Base-by-base conservation (phyloP, 1,284 basidiomycete species). In the Baeospora myosura region DNA sequence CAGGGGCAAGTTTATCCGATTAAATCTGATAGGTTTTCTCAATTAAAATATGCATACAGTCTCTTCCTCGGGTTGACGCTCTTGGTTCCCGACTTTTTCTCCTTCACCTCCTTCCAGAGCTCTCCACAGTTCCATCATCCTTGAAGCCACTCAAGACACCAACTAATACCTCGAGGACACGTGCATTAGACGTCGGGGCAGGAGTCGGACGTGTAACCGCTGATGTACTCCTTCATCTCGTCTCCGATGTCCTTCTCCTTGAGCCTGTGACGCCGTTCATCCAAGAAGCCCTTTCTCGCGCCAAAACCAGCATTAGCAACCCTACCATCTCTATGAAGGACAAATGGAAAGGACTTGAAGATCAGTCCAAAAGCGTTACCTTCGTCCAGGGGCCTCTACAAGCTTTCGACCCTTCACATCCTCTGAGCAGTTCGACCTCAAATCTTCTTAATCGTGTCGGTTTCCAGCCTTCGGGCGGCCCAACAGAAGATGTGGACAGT, bases 151-250 rank as follows among this genome's bases (percentile, higher is more conserved):
- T 71, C n/a, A 55, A 54, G 10, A 54, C 55, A 38, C 44, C 49
- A 33, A 8, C 60, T 10, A 40, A 48, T 25, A 53, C 48, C 61
- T 28, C 38, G 65, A 40, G 84, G 39, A 74, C 69, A 25, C 77
- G 88, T 25, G 90, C 86, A 0, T 72, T 97, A 11, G 94, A 97
- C 54, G 88, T 93, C 40, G 93, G 85, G 12, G 85, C 91, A 12
- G 93, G 93, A 2, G 85, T 97, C 38, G 93, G 94, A 5, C 80
- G 94, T 41, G 91, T 95, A 23, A 94, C 91, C 0, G 70, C 77
- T 3, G 81, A 87, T 47, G 87, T 91, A 8, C 77, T 97, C 7
- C 74, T 96, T 4, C 84, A 85, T 52, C 78, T 96, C 38, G 75
- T 92, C 47, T 75, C 81, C 23, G 85, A 91, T 54, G 86, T 96